phyloP scores from a whole-genome alignment of 2,329 filamentous ascomycete genomes.

The Penicillium sp. region DNA sequence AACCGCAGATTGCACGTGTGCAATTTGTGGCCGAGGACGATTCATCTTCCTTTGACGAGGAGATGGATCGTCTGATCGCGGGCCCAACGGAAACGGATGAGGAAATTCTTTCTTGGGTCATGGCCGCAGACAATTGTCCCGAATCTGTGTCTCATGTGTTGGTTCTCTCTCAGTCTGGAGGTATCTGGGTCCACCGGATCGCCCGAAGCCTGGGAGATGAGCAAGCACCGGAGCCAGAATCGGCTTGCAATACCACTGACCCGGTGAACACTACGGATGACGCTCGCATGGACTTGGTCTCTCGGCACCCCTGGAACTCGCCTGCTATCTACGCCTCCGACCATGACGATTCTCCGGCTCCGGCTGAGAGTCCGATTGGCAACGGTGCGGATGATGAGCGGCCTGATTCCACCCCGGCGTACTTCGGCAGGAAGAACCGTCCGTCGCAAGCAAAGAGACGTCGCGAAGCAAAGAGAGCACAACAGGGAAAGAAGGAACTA shows the following conservation, averaged over 20 bases:
- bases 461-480: not conserved
- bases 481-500: not conserved
- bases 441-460: not conserved
- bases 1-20: slow-evolving; percentile 4
- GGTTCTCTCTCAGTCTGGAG: not conserved
- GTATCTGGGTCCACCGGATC: slow-evolving; percentile 2
- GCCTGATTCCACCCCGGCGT: not conserved
- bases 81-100: not conserved
- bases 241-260: not conserved
- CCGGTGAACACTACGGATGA: not conserved
- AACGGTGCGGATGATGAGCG: not conserved
- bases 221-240: not conserved
- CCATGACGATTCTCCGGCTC: not conserved
- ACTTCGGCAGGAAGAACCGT: not conserved
- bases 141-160: not conserved
- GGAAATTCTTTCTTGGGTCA: not conserved
- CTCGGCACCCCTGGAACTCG: not conserved
- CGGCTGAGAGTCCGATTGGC: not conserved
- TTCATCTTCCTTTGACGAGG: not conserved
- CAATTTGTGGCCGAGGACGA: not conserved
- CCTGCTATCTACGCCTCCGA: not conserved
- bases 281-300: not conserved
- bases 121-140: not conserved
- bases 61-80: slow-evolving; percentile 2
- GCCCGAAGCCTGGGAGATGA: not conserved